Base-by-base conservation (phyloP, 768 basidiomycete species). In the Kwoniella sp. region DNA sequence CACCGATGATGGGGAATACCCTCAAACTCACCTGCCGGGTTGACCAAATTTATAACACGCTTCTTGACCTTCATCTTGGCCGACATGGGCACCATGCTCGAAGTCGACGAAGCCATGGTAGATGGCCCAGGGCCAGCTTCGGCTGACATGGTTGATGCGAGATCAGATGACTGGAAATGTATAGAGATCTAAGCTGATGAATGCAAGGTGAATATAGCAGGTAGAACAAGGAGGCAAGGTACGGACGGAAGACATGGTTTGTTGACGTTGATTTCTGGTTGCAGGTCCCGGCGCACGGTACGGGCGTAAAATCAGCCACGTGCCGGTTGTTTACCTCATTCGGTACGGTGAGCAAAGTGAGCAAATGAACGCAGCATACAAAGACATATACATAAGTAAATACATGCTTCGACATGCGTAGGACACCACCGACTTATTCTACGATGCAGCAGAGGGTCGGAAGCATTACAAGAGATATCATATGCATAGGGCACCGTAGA, bases 11-110 rank as follows among this genome's bases (percentile, higher is more conserved):
- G 28, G n/a, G n/a, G n/a, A n/a, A n/a, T n/a, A n/a, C n/a, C n/a
- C n/a, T n/a, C n/a, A n/a, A 38, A 65, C 73, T 60, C 52, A 74
- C 75, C 73, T 12, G 75, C 71, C 4, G 71, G 73, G 41, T 74
- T 71, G 58, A 73, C 70, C 20, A 74, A 57, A 25, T 72, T 73
- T 60, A 77, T 64, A 5, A 72, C 63, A 30, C 71, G 55, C 31
- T 64, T 67, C 57, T 71, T 69, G 25, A 75, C 57, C 20, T 68
- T 58, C 20, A 57, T 54, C 34, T 38, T 58, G 7, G 68, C 72
- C 38, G 65, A 45, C 0, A 57, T 34, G 12, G 72, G 72, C 8
- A 73, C 68, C 22, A 71, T 58, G 2, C 50, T 28, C 41, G 41
- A 34, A 9, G 61, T 64, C 8, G 51, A 45, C 1, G 63, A 62